A percentile compares a stretch with the other conserved stretches of the same genome.
Evolutionary conservation across 2,329 filamentous ascomycete genomes (phyloP).

Genomic region (Xylariaceae sp.): DNA sequence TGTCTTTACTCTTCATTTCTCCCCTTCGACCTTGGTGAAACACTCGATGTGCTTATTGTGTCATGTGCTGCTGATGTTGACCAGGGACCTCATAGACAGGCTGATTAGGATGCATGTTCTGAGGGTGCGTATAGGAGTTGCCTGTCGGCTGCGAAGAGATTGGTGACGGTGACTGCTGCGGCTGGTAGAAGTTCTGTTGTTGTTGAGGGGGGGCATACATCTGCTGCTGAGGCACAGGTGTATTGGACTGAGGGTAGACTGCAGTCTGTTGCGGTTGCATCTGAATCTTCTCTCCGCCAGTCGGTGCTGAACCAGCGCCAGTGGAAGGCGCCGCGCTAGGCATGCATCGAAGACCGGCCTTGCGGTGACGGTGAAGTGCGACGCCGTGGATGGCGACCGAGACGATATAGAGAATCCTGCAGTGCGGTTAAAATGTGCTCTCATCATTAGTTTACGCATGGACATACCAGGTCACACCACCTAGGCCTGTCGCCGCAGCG

Average conservation of each 20-base stretch:
- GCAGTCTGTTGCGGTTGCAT: conserved; percentile 19
- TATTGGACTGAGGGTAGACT: conserved; percentile 13
- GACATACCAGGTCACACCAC: conserved; percentile 40
- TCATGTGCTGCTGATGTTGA: conserved; percentile 8
- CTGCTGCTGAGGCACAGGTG: conserved; percentile 6
- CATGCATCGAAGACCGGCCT: conserved; percentile 35
- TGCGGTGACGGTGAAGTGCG: conserved; percentile 39
- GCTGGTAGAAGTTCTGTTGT: not conserved
- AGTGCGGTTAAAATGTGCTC: conserved; percentile 4
- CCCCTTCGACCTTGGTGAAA: no score
- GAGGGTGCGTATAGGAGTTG: conserved; percentile 12
- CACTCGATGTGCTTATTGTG: not conserved
- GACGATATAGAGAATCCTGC: conserved; percentile 38
- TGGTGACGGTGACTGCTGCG: not conserved
- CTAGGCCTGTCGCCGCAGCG: conserved; percentile 35
- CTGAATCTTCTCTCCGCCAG: conserved; percentile 20
- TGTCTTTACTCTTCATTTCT: no score
- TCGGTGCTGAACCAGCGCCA: conserved; percentile 11
- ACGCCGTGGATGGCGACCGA: conserved; percentile 38
- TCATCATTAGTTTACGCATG: not conserved
- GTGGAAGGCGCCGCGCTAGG: conserved; percentile 14
- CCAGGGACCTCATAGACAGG: conserved; percentile 16
- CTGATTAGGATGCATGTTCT: conserved; percentile 9
- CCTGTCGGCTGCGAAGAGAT: conserved; percentile 1
- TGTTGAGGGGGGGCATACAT: conserved; percentile 4